Conservation (phyloP, 2,329 filamentous ascomycete species). For the Shiraia bambusicola region DNA sequence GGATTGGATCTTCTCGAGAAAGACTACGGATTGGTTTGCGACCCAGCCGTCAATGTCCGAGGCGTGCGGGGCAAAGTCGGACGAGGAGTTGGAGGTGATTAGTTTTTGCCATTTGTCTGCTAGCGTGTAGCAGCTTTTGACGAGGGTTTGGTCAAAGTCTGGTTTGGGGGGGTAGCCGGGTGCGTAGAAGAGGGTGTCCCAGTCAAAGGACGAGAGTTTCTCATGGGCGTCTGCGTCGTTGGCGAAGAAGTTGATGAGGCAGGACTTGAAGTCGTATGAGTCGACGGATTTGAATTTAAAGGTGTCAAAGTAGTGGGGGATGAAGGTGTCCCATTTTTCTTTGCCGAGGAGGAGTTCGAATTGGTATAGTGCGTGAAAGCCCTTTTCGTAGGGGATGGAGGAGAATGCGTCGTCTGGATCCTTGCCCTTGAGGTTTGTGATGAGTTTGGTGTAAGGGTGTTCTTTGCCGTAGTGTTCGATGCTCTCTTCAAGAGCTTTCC, state of each 20-base stretch:
- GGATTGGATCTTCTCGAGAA: conserved; percentile 76
- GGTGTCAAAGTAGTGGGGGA: conserved; percentile 87
- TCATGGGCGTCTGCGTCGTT: conserved; percentile 62
- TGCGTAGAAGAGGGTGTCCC: conserved; percentile 86
- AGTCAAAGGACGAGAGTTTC: conserved; percentile 75
- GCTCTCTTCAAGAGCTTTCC: conserved; percentile 83
- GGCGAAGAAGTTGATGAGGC: conserved; percentile 81
- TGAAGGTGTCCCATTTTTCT: conserved; percentile 90
- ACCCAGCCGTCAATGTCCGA: conserved; percentile 73
- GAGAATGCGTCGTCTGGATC: conserved; percentile 97
- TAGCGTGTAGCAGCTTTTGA: conserved; percentile 80
- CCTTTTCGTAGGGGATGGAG: conserved; percentile 91
- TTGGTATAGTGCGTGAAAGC: conserved; percentile 90
- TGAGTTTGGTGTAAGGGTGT: conserved; percentile 90
- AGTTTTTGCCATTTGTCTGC: conserved; percentile 76
- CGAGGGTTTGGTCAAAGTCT: conserved; percentile 83
- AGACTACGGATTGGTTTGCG: conserved; percentile 87
- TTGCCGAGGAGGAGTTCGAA: conserved; percentile 84
- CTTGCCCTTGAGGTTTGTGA: conserved; percentile 82
- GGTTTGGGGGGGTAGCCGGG: conserved; percentile 89
- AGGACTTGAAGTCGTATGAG: conserved; percentile 90
- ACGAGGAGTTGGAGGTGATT: conserved; percentile 22
- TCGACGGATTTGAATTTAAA: conserved; percentile 87
- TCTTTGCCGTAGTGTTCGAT: conserved; percentile 77
- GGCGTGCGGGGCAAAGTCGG: conserved; percentile 59